phyloP scores from a whole-genome alignment of 2,329 filamentous ascomycete genomes.

The Curvularia sp. region DNA sequence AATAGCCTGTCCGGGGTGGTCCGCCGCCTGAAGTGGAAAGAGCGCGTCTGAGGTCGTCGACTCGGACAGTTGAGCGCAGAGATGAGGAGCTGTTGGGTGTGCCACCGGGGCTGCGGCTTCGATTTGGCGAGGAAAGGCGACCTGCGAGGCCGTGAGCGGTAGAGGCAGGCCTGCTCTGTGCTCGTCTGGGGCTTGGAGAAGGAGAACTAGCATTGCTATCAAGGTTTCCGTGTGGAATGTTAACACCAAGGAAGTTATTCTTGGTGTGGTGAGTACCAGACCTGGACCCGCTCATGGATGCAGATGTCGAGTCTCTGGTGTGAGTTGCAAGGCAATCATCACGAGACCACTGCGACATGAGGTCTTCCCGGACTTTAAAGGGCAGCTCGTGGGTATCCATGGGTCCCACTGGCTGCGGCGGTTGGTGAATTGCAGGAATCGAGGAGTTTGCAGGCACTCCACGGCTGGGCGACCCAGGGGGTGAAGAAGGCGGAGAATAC shows the following conservation, averaged over 20 bases:
- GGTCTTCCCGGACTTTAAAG: slow-evolving; percentile 71
- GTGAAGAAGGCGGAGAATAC: slow-evolving; percentile 71
- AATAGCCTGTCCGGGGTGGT: slow-evolving; percentile 44
- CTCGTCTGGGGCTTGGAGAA: slow-evolving; percentile 41
- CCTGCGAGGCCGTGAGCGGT: slow-evolving; percentile 48
- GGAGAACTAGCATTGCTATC: slow-evolving; percentile 45
- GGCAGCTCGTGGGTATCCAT: slow-evolving; percentile 64
- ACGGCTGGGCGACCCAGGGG: slow-evolving; percentile 72
- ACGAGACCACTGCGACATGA: slow-evolving; percentile 80
- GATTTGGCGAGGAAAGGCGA: slow-evolving; percentile 39
- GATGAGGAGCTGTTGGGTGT: slow-evolving; percentile 49
- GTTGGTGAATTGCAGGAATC: slow-evolving; percentile 55
- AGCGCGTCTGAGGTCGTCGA: slow-evolving; percentile 58
- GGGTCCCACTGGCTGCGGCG: slow-evolving; percentile 31
- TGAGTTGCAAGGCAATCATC: slow-evolving; percentile 74
- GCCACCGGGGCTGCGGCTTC: slow-evolving; percentile 39
- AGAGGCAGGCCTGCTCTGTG: slow-evolving; percentile 43
- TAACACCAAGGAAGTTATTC: slow-evolving; percentile 63
- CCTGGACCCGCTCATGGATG: slow-evolving; percentile 78
- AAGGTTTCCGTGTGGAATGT: slow-evolving; percentile 52
- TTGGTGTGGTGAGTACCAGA: slow-evolving; percentile 50
- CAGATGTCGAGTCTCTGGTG: slow-evolving; percentile 72
- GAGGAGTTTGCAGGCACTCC: slow-evolving; percentile 64
- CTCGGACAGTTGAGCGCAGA: slow-evolving; percentile 49
- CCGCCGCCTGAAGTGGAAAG: slow-evolving; percentile 47